Evolutionary conservation across 148 eudicot genomes (phyloP).

Genomic region (Vaccinium corymbosum): DNA sequence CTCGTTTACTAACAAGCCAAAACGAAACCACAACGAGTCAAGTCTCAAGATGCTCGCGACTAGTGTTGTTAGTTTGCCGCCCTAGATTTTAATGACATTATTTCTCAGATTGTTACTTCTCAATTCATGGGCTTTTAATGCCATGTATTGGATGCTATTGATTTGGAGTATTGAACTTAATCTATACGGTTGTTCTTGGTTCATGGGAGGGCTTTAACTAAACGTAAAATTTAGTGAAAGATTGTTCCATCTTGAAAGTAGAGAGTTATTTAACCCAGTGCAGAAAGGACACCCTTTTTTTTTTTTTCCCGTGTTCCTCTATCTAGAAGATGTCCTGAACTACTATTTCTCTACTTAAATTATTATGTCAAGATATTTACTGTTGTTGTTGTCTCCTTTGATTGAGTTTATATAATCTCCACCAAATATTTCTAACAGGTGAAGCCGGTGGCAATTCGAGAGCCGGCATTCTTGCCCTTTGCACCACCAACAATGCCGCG

Average conservation of each 20-base stretch:
- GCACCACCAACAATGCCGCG: slow-evolving; percentile 88
- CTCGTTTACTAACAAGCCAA: no score
- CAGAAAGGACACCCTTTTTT: not conserved
- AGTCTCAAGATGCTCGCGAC: no score
- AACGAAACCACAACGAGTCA: no score
- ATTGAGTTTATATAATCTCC: not conserved
- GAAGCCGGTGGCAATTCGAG: slow-evolving; percentile 70
- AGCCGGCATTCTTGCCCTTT: slow-evolving; percentile 87
- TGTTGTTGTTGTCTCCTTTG: not conserved
- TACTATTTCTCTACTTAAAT: not conserved
- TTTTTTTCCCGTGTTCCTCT: not conserved
- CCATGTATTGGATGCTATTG: not conserved
- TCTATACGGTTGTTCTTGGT: not conserved
- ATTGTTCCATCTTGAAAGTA: not conserved
- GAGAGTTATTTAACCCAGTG: not conserved
- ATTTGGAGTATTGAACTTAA: not conserved
- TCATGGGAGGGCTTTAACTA: not conserved
- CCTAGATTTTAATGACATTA: no score
- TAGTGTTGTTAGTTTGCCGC: no score
- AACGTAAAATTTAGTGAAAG: not conserved
- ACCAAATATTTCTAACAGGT: not conserved
- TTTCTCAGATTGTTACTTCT: no score
- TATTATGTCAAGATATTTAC: not conserved
- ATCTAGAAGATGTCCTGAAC: not conserved
- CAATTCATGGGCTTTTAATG: not conserved